These are phyloP conservation scores for Claviceps pusilla DNA, from an alignment of 2,329 filamentous ascomycete genomes.

Conservation along the genomic window DNA sequence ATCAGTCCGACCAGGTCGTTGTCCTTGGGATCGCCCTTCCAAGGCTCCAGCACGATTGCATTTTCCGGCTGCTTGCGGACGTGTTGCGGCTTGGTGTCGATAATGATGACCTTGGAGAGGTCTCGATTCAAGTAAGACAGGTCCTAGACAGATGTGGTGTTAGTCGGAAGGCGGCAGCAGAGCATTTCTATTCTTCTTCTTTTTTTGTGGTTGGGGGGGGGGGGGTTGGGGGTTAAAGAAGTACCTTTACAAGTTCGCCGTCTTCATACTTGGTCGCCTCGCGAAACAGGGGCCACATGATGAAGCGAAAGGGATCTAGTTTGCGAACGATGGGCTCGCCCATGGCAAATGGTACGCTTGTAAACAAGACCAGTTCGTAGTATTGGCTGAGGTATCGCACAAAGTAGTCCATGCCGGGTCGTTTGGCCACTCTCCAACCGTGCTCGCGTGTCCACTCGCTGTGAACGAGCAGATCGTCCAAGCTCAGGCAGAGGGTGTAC, in stretches of 20 bases:
- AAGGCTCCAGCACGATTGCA: slow-evolving; percentile 79
- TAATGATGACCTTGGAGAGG: slow-evolving; percentile 83
- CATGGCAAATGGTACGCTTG: slow-evolving; percentile 67
- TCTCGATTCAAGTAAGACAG: slow-evolving; percentile 96
- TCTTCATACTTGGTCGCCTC: slow-evolving; percentile 97
- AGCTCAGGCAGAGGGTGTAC: slow-evolving; percentile 79
- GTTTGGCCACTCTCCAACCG: slow-evolving; percentile 89
- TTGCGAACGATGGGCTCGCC: slow-evolving; percentile 84
- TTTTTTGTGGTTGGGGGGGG: too few relatives aligned
- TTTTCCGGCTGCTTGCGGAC: slow-evolving; percentile 91
- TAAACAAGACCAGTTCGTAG: slow-evolving; percentile 95
- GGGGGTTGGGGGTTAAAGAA: not conserved
- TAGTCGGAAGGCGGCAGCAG: not conserved
- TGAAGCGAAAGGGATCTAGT: slow-evolving; percentile 85
- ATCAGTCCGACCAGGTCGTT: slow-evolving; percentile 78
- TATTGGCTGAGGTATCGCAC: slow-evolving; percentile 92
- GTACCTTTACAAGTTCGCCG: slow-evolving; percentile 88
- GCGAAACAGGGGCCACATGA: slow-evolving; percentile 86
- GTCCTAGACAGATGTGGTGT: slow-evolving; percentile 40
- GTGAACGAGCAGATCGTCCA: slow-evolving; percentile 89
- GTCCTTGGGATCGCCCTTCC: slow-evolving; percentile 72
- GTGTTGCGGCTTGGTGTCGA: slow-evolving; percentile 73
- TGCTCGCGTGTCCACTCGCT: slow-evolving; percentile 90
- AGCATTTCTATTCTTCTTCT: not conserved
- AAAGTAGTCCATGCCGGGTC: slow-evolving; percentile 94